phyloP scores from a whole-genome alignment of 306 rosid species.

The Castanea mollissima region DNA sequence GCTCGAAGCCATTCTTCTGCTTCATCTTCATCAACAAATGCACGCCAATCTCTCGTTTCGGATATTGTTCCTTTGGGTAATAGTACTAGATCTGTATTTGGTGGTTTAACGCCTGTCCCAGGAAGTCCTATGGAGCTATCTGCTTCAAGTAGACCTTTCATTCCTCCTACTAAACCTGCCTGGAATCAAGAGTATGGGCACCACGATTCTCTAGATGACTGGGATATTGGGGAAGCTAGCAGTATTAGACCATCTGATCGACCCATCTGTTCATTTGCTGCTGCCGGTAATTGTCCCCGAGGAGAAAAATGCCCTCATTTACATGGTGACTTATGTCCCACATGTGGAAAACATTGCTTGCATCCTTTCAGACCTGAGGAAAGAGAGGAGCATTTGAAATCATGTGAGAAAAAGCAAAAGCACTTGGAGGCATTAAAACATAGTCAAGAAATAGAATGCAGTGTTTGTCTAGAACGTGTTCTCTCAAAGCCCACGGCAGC shows the following conservation, averaged over 20 bases:
- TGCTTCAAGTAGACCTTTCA: slow-evolving; percentile 39
- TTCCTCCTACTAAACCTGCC: slow-evolving; percentile 42
- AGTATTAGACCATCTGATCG: slow-evolving; percentile 50
- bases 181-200: slow-evolving; percentile 52
- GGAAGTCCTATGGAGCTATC: slow-evolving; percentile 36
- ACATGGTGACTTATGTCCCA: slow-evolving; percentile 87
- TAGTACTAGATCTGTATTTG: slow-evolving; percentile 34
- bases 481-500: slow-evolving; percentile 75
- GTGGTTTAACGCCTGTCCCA: slow-evolving; percentile 32
- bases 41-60: slow-evolving; percentile 32
- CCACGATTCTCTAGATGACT: slow-evolving; percentile 35
- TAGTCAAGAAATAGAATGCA: slow-evolving; percentile 97
- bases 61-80: slow-evolving; percentile 38
- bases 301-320: slow-evolving; percentile 84
- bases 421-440: slow-evolving; percentile 76
- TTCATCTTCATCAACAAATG: slow-evolving; percentile 59
- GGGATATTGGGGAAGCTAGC: slow-evolving; percentile 42
- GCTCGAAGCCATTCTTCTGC: slow-evolving; percentile 46
- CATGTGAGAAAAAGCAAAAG: slow-evolving; percentile 72
- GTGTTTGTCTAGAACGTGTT: slow-evolving; percentile 94
- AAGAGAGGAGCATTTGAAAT: slow-evolving; percentile 77
- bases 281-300: slow-evolving; percentile 90
- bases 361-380: slow-evolving; percentile 85
- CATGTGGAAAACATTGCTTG: slow-evolving; percentile 84
- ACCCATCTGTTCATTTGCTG: slow-evolving; percentile 92